Percentiles rank a stretch among this genome's conserved stretches.
These are phyloP conservation scores for Chaetomidium leptoderma DNA, from an alignment of 495 filamentous ascomycete species.

Conservation along the genomic window DNA sequence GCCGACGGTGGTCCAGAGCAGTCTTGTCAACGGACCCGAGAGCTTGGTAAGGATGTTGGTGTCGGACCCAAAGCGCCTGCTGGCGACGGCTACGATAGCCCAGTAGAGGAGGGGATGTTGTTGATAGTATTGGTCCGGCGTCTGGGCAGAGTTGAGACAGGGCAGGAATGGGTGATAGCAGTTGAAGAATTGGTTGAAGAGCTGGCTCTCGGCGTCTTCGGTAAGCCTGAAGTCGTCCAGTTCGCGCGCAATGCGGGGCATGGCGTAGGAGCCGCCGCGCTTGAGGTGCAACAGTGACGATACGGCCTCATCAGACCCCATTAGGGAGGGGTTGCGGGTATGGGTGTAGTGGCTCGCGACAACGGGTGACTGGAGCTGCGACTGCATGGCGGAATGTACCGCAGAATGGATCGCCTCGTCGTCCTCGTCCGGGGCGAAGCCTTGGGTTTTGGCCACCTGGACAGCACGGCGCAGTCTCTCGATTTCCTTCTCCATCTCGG, in stretches of 20 bases:
- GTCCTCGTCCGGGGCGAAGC: slow-evolving; percentile 49
- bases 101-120: slow-evolving; percentile 77
- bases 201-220: slow-evolving; percentile 64
- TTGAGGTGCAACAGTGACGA: slow-evolving; percentile 75
- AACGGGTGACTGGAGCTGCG: slow-evolving; percentile 53
- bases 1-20: slow-evolving; percentile 78
- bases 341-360: slow-evolving; percentile 54
- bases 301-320: slow-evolving; percentile 81
- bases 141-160: slow-evolving; percentile 66
- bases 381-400: slow-evolving; percentile 35
- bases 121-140: slow-evolving; percentile 71
- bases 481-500: slow-evolving; percentile 88
- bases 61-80: slow-evolving; percentile 66
- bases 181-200: slow-evolving; percentile 79
- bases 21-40: slow-evolving; percentile 63
- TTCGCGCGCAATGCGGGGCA: slow-evolving; percentile 49
- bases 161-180: slow-evolving; percentile 83
- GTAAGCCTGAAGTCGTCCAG: slow-evolving; percentile 72
- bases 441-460: slow-evolving; percentile 46
- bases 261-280: slow-evolving; percentile 51
- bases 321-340: slow-evolving; percentile 54
- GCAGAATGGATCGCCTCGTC: slow-evolving; percentile 29
- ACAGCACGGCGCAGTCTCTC: slow-evolving; percentile 50
- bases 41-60: slow-evolving; percentile 63
- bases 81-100: slow-evolving; percentile 78